Evolutionary conservation across 495 filamentous ascomycete genomes (phyloP).

Genomic region (Podospora pseudocomata): DNA sequence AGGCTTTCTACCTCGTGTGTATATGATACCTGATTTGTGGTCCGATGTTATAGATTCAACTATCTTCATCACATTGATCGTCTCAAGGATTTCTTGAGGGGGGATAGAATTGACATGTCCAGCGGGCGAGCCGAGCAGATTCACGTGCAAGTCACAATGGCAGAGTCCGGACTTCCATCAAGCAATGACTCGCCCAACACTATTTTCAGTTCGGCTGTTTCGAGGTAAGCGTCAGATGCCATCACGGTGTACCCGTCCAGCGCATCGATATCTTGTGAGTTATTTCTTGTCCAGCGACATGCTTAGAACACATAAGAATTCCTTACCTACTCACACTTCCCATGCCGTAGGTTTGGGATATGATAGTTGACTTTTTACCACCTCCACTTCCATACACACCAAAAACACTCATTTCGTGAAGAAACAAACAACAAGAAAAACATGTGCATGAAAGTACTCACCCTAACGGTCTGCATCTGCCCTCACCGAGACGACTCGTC

Average conservation of each 20-base stretch:
- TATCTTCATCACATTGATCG: too few relatives aligned
- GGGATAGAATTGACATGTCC: neutral
- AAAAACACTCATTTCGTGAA: neutral
- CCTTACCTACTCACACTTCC: too few relatives aligned
- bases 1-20: neutral
- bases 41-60: too few relatives aligned
- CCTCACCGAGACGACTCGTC: neutral
- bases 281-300: neutral
- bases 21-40: neutral
- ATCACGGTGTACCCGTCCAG: neutral
- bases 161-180: neutral
- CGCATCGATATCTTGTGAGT: neutral
- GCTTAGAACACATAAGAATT: neutral
- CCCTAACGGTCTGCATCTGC: constrained; percentile 1
- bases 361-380: neutral
- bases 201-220: neutral
- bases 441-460: neutral
- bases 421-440: neutral
- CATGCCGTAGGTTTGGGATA: too few relatives aligned
- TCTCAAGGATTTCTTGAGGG: too few relatives aligned
- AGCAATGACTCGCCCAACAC: neutral
- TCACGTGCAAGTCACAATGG: neutral
- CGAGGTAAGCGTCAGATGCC: neutral
- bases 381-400: neutral
- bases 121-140: neutral